Evolutionary conservation across 2,329 filamentous ascomycete species (phyloP).

Genomic region (Pseudogymnoascus sp.): DNA sequence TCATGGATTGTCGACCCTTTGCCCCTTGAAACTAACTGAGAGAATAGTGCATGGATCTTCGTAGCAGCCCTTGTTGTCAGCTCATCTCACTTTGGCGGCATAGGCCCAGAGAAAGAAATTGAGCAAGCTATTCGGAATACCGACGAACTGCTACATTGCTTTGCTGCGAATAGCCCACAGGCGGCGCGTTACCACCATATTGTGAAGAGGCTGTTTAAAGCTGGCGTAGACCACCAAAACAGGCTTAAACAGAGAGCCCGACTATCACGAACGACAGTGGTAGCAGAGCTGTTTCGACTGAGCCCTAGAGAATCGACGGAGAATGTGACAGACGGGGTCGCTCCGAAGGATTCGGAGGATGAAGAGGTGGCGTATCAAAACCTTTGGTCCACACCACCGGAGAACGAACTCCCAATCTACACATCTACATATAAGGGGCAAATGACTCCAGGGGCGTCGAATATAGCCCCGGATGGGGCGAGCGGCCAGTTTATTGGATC

Average conservation of each 20-base stretch:
- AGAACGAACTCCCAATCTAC: background rate
- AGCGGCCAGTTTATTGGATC: background rate
- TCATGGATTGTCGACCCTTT: background rate
- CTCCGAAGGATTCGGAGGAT: background rate
- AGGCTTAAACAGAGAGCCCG: background rate
- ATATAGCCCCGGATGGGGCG: background rate
- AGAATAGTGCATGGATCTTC: conserved; percentile 14
- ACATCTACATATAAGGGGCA: background rate
- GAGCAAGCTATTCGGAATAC: conserved; percentile 11
- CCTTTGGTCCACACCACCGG: background rate
- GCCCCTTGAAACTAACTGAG: background rate
- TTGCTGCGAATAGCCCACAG: conserved; percentile 13
- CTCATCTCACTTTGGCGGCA: conserved; percentile 12
- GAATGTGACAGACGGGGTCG: background rate
- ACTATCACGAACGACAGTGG: background rate
- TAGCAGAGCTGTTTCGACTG: conserved; percentile 6
- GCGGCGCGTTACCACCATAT: conserved; percentile 14
- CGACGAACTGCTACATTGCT: conserved; percentile 1
- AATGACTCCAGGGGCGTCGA: background rate
- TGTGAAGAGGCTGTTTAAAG: conserved; percentile 12
- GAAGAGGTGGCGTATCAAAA: background rate
- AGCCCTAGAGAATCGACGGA: background rate
- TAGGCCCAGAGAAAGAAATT: conserved; percentile 1
- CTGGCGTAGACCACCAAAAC: background rate
- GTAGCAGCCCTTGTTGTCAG: conserved; percentile 14